phyloP scores from a whole-genome alignment of 176 grass and related monocot species.

The Paspalum notatum region DNA sequence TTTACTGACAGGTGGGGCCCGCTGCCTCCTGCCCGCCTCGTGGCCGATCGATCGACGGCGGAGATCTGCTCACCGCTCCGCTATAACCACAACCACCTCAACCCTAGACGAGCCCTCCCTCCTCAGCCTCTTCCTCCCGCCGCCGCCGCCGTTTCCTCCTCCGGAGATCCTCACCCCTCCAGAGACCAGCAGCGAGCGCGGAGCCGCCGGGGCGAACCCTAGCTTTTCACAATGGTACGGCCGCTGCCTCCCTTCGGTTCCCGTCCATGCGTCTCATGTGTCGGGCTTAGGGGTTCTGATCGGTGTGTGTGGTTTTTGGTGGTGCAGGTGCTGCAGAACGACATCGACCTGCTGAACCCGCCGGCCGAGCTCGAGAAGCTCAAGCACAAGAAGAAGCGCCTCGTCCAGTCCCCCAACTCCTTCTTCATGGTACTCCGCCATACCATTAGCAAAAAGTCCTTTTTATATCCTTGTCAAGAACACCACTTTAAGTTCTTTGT shows the following conservation, averaged over 20 bases:
- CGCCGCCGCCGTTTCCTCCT: constrained; percentile 23
- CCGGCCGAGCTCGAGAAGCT: constrained; percentile 80
- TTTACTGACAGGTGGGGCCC: too few relatives aligned
- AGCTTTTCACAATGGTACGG: constrained; percentile 33
- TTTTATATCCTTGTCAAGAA: neutral
- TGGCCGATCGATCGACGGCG: constrained; percentile 26
- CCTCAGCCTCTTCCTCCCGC: neutral
- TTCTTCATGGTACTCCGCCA: constrained; percentile 71
- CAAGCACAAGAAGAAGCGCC: constrained; percentile 94
- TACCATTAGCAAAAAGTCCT: neutral
- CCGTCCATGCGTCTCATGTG: neutral
- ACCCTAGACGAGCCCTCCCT: too few relatives aligned
- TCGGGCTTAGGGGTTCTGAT: neutral
- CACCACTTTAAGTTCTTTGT: neutral
- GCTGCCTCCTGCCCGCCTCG: neutral
- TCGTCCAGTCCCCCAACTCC: constrained; percentile 82
- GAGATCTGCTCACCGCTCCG: neutral
- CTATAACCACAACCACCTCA: constrained; percentile 2
- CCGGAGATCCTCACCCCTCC: constrained; percentile 6
- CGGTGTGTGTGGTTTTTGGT: neutral
- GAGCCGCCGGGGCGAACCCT: constrained; percentile 23
- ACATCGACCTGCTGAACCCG: constrained; percentile 85
- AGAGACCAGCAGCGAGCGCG: constrained; percentile 25
- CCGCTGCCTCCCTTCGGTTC: neutral
- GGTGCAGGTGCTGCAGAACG: constrained; percentile 73